phyloP scores from a whole-genome alignment of 495 filamentous ascomycete species.

The Aspergillus haitiensis region DNA sequence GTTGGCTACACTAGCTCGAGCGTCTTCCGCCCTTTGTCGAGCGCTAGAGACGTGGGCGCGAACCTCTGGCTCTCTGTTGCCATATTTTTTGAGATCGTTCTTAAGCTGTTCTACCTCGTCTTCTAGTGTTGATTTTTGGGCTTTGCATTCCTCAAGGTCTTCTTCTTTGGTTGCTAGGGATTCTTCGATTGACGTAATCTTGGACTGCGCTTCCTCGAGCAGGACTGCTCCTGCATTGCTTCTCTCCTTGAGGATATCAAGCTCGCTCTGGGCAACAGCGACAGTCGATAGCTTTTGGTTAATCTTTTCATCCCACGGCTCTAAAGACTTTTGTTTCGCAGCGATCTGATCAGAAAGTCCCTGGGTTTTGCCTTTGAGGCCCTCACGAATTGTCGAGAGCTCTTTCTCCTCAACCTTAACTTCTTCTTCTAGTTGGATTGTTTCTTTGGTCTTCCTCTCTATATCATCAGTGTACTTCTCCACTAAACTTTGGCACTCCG shows the following conservation, averaged over 20 bases:
- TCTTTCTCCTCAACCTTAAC: slow-evolving; percentile 80
- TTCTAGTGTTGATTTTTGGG: slow-evolving; percentile 67
- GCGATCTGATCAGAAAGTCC: slow-evolving; percentile 90
- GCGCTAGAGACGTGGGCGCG: slow-evolving; percentile 80
- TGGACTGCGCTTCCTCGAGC: slow-evolving; percentile 78
- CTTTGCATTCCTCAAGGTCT: slow-evolving; percentile 74
- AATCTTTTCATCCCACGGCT: slow-evolving; percentile 96
- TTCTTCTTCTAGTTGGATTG: slow-evolving; percentile 66
- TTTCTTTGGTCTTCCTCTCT: slow-evolving; percentile 69
- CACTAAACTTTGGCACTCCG: slow-evolving; percentile 73
- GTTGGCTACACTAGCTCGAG: slow-evolving; percentile 79
- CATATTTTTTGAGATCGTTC: slow-evolving; percentile 67
- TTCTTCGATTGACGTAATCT: slow-evolving; percentile 71
- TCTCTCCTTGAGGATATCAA: slow-evolving; percentile 85
- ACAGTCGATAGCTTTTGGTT: slow-evolving; percentile 92
- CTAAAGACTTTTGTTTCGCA: slow-evolving; percentile 86
- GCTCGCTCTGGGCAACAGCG: slow-evolving; percentile 90
- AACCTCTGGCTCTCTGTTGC: slow-evolving; percentile 74
- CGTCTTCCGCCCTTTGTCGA: slow-evolving; percentile 93
- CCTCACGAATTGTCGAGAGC: slow-evolving; percentile 74
- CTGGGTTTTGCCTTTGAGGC: slow-evolving; percentile 92
- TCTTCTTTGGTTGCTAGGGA: slow-evolving; percentile 64
- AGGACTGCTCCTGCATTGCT: slow-evolving; percentile 82
- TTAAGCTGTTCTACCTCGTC: slow-evolving; percentile 72
- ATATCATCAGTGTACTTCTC: slow-evolving; percentile 77